phyloP scores from a whole-genome alignment of 164 flowering plant genomes.

The Tetrastigma voinierianum region DNA sequence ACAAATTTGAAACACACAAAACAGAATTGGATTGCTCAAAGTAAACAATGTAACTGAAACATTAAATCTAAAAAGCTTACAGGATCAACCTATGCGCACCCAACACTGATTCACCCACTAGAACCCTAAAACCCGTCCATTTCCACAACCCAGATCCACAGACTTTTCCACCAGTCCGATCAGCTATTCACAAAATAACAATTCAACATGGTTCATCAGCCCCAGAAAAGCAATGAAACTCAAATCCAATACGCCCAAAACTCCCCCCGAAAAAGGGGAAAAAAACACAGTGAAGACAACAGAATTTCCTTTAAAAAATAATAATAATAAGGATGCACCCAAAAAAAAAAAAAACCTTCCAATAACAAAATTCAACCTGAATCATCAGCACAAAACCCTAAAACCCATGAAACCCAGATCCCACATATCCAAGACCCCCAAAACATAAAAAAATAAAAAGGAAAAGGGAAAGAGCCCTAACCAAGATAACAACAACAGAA shows the following conservation, averaged over 20 bases:
- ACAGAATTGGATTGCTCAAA: background rate
- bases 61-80: background rate
- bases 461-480: too few relatives aligned
- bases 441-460: background rate
- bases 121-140: background rate
- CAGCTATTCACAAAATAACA: constrained; percentile 1
- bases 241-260: too few relatives aligned
- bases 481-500: too few relatives aligned
- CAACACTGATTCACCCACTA: background rate
- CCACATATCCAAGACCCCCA: background rate
- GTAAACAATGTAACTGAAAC: background rate
- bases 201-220: background rate
- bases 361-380: too few relatives aligned
- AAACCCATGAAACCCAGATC: constrained; percentile 1
- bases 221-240: too few relatives aligned
- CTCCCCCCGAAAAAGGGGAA: too few relatives aligned
- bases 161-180: background rate
- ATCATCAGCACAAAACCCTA: background rate
- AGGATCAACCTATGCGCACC: background rate
- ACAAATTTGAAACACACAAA: background rate
- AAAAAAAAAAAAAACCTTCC: too few relatives aligned
- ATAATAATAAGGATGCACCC: too few relatives aligned
- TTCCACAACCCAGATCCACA: background rate
- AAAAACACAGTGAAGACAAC: too few relatives aligned
- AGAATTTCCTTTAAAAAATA: too few relatives aligned